Conservation (phyloP, 2,329 filamentous ascomycete species). For the Colletotrichum graminicola region DNA sequence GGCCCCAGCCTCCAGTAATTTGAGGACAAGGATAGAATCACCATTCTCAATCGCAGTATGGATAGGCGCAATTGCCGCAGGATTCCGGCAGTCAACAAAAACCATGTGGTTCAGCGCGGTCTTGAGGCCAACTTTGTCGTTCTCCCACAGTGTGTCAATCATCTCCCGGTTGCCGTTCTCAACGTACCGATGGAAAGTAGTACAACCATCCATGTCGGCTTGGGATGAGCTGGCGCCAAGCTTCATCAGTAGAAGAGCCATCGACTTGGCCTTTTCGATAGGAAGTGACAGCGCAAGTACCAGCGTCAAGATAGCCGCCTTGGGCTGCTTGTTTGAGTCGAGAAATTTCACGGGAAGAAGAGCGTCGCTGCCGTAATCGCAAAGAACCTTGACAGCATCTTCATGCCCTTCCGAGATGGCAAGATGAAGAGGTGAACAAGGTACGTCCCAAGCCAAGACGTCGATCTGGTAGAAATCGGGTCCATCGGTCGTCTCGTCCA, state of each 20-base stretch:
- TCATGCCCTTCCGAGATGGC: conserved; percentile 81
- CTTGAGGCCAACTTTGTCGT: conserved; percentile 71
- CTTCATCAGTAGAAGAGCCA: conserved; percentile 73
- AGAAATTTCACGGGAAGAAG: conserved; percentile 79
- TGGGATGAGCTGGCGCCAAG: conserved; percentile 81
- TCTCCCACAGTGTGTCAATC: conserved; percentile 63
- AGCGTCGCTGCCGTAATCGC: conserved; percentile 82
- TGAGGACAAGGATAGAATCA: conserved; percentile 66
- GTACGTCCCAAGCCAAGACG: conserved; percentile 82
- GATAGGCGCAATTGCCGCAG: conserved; percentile 62
- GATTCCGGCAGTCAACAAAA: conserved; percentile 53
- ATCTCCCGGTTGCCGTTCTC: conserved; percentile 61
- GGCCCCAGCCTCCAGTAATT: conserved; percentile 74
- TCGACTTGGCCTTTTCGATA: conserved; percentile 71
- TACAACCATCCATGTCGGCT: conserved; percentile 74
- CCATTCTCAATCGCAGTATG: conserved; percentile 68
- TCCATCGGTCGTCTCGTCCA: conserved; percentile 70
- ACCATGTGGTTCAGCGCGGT: conserved; percentile 76
- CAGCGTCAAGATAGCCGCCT: conserved; percentile 75
- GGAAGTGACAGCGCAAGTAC: conserved; percentile 76
- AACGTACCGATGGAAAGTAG: conserved; percentile 75
- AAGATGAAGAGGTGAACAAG: conserved; percentile 80
- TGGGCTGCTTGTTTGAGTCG: conserved; percentile 60
- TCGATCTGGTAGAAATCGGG: conserved; percentile 87
- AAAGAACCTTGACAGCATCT: conserved; percentile 76